Base-by-base conservation (phyloP, 2,329 filamentous ascomycete species). In the Incumbomyces lentus region DNA sequence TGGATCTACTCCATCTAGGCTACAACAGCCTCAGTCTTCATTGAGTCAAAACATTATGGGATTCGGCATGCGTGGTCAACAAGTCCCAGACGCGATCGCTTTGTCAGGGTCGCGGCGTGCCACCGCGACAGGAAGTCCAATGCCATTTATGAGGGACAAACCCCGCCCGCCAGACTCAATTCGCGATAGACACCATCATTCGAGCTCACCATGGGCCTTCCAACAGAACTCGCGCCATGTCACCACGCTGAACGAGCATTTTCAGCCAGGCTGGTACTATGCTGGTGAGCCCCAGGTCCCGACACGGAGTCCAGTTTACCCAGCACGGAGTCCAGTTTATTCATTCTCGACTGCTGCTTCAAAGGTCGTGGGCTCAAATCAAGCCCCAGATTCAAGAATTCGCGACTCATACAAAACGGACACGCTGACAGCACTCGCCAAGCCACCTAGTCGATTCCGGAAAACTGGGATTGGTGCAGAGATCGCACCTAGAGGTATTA, bases 331-430 rank as follows among this genome's bases (percentile, higher is more conserved):
- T 18, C 41, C 41, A 33, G 46, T 46, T 38, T 57, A 57, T 40
- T 52, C 55, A 6, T 56, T 57, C 32, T 57, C 55, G 5, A 56
- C 55, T 12, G 55, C 55, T 12, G 55, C 55, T 22, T 52, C 49
- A 10, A 56, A 54, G 49, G 46, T 49, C n/a, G 40, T 44, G 12
- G 55, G 55, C 32, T 47, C 50, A 6, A 44, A 51, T 30, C 47
- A 54, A 10, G 55, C 53, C 11, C 55, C 55, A 26, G 55, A 55
- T 39, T 56, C 49, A 29, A 49, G 50, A 31, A 57, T 57, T 40
- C 53, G 55, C 16, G 55, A 57, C 43, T 52, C 55, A 6, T 57
- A 57, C 45, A 54, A 52, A 16, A 57, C 53, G 39, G 53, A 57
- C 33, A 57, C 55, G 5, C 35, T 57, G 40, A 57, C 53, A 11